Conservation (phyloP, 371 early-diverging fungal species). For the Lichtheimia ornata region DNA sequence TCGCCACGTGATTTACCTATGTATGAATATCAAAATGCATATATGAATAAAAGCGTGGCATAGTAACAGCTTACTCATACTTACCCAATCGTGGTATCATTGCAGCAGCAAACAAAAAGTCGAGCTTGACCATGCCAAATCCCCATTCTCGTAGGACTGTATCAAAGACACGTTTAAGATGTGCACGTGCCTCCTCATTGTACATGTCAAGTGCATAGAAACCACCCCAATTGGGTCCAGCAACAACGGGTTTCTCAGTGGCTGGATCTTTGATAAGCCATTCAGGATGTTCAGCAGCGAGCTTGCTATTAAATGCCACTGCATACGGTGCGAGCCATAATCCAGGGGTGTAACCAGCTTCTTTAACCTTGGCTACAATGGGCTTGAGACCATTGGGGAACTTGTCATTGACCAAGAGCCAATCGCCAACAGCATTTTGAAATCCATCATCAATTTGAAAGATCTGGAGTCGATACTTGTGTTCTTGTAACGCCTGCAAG, state of each 20-base stretch:
- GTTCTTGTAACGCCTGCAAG: constrained; percentile 32
- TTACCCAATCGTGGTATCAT: constrained; percentile 51
- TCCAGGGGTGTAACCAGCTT: constrained; percentile 50
- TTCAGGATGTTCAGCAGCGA: constrained; percentile 54
- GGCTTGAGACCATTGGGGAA: constrained; percentile 57
- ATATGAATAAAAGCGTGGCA: constrained; percentile 60
- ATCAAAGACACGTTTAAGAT: constrained; percentile 55
- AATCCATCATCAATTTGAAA: constrained; percentile 67
- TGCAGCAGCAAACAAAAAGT: constrained; percentile 62
- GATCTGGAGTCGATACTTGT: constrained; percentile 52
- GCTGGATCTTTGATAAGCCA: constrained; percentile 49
- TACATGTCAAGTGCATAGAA: constrained; percentile 59
- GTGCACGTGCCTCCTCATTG: constrained; percentile 38
- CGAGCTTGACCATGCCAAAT: constrained; percentile 59
- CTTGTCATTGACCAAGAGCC: constrained; percentile 50
- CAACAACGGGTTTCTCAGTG: constrained; percentile 31
- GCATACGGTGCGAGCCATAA: constrained; percentile 63
- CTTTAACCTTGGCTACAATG: constrained; percentile 40
- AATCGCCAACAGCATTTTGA: constrained; percentile 58
- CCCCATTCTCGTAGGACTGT: constrained; percentile 55
- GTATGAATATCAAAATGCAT: constrained; percentile 48
- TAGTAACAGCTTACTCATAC: constrained; percentile 60
- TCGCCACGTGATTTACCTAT: constrained; percentile 53
- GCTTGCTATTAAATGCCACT: constrained; percentile 42
- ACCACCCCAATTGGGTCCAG: constrained; percentile 53